Evolutionary conservation across 2,329 filamentous ascomycete species (phyloP).

Genomic region (Leptographium lundbergii): DNA sequence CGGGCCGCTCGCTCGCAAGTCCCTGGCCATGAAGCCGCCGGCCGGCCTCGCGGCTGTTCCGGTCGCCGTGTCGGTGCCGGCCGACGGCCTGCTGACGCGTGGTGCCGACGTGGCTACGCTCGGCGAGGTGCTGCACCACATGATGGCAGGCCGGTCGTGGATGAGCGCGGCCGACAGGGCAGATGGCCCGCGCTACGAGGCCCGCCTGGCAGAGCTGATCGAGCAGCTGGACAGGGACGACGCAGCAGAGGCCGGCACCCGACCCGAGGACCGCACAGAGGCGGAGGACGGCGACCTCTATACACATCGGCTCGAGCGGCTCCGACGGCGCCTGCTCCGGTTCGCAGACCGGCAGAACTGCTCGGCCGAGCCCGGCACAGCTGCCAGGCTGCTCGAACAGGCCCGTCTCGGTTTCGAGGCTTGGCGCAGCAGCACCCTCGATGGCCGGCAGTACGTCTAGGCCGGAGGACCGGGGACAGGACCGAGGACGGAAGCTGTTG

Average conservation of each 20-base stretch:
- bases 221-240: neutral
- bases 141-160: conserved; percentile 24
- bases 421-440: neutral
- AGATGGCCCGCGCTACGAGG: neutral
- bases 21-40: conserved; percentile 15
- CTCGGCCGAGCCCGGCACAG: neutral
- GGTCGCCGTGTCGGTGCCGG: neutral
- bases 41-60: neutral
- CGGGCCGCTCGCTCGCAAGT: neutral
- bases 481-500: too few relatives aligned
- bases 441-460: neutral
- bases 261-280: neutral
- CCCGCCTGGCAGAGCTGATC: too few relatives aligned
- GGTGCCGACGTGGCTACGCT: conserved; percentile 26
- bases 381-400: neutral
- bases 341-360: neutral
- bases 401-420: neutral
- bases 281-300: neutral
- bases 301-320: neutral
- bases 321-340: neutral
- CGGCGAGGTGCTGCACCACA: conserved; percentile 25
- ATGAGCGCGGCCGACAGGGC: neutral
- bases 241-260: neutral
- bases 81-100: conserved; percentile 2
- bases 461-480: neutral